These are phyloP conservation scores for Venturia effusa DNA, from an alignment of 2,329 filamentous ascomycete species.

Conservation along the genomic window DNA sequence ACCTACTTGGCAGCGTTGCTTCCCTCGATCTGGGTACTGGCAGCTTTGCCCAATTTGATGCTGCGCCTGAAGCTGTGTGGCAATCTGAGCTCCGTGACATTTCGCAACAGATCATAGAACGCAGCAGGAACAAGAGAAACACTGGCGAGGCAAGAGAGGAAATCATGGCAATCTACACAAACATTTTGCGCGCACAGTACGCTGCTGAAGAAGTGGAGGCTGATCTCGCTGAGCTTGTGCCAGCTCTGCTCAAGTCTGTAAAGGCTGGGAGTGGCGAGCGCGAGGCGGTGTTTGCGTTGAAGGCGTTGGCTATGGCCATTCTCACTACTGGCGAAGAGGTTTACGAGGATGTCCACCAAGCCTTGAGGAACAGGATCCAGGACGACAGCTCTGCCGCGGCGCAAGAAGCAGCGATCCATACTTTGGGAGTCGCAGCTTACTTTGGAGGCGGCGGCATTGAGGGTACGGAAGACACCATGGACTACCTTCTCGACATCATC, in stretches of 20 bases:
- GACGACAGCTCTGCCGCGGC: conserved; percentile 54
- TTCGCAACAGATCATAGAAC: conserved; percentile 61
- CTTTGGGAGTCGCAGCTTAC: conserved; percentile 59
- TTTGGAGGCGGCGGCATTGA: conserved; percentile 64
- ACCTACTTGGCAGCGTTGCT: conserved; percentile 41
- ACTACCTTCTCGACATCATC: conserved; percentile 65
- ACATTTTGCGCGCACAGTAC: conserved; percentile 58
- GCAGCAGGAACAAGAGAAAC: conserved; percentile 75
- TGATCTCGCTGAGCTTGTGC: conserved; percentile 50
- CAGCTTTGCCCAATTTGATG: conserved; percentile 36
- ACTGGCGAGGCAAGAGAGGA: conserved; percentile 60
- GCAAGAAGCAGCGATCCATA: conserved; percentile 63
- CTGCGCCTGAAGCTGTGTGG: conserved; percentile 42
- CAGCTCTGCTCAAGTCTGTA: conserved; percentile 58
- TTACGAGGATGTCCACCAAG: conserved; percentile 52
- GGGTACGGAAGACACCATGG: conserved; percentile 60
- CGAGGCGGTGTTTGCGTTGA: conserved; percentile 60
- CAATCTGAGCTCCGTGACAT: conserved; percentile 51
- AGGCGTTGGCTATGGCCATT: conserved; percentile 59
- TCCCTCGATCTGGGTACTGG: conserved; percentile 51
- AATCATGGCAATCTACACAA: conserved; percentile 49
- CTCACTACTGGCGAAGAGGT: conserved; percentile 44
- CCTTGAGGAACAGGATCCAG: conserved; percentile 51
- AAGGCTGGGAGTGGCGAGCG: conserved; percentile 56
- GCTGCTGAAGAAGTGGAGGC: conserved; percentile 50